These are phyloP conservation scores for Buddleja alternifolia DNA, from an alignment of 257 asterid species.

Conservation along the genomic window DNA sequence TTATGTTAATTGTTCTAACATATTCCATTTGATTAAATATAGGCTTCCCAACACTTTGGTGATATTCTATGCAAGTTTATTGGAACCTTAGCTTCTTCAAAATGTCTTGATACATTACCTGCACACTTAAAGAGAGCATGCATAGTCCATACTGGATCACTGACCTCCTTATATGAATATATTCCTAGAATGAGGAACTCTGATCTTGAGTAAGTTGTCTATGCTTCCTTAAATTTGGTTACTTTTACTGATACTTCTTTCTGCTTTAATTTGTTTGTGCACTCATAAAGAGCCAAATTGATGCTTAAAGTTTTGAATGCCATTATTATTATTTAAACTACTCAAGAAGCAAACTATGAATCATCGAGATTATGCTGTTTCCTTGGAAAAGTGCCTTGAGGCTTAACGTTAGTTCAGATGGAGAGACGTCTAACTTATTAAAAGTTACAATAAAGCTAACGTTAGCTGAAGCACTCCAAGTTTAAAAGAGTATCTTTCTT, in stretches of 20 bases:
- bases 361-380: neutral
- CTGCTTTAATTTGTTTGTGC: neutral
- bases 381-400: neutral
- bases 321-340: neutral
- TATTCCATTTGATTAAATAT: neutral
- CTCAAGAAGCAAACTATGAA: neutral
- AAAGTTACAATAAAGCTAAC: neutral
- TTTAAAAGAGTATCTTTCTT: neutral
- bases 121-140: slow-evolving; percentile 82
- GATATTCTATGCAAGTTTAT: slow-evolving; percentile 82
- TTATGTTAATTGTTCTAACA: slow-evolving; percentile 15
- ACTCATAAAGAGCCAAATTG: neutral
- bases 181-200: slow-evolving; percentile 88
- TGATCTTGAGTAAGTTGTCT: slow-evolving; percentile 66
- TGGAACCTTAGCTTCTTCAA: slow-evolving; percentile 72
- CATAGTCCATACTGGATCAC: slow-evolving; percentile 73
- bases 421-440: neutral
- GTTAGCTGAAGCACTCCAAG: neutral
- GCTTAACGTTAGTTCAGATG: neutral
- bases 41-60: slow-evolving; percentile 98
- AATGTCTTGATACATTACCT: slow-evolving; percentile 61
- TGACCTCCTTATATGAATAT: slow-evolving; percentile 77
- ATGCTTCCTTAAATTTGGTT: slow-evolving; percentile 16
- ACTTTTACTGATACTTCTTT: neutral
- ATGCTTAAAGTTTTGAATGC: neutral